phyloP scores from a whole-genome alignment of 768 basidiomycete genomes.

The Russula ochroleuca region DNA sequence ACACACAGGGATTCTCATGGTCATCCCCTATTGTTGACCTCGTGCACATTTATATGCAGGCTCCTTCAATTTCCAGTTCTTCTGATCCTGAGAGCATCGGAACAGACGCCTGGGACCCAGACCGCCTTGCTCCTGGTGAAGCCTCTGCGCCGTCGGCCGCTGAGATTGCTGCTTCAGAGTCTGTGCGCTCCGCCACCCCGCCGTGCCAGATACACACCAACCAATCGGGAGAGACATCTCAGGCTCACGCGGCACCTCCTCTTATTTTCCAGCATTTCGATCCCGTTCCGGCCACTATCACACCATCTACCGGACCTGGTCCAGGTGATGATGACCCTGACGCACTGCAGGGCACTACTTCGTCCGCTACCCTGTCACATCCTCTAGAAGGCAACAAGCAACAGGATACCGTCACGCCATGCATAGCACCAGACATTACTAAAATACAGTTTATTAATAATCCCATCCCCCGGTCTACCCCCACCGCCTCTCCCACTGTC shows the following conservation, averaged over 20 bases:
- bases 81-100: not conserved
- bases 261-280: not conserved
- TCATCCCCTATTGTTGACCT: not conserved
- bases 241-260: not conserved
- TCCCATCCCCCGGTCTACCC: not conserved
- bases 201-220: not conserved
- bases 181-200: not conserved
- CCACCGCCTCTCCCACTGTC: too few species aligned
- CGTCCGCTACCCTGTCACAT: not conserved
- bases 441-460: not conserved
- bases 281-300: not conserved
- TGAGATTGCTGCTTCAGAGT: not conserved
- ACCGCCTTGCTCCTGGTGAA: not conserved
- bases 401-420: not conserved
- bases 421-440: not conserved
- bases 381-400: not conserved
- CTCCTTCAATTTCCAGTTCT: not conserved
- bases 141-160: not conserved
- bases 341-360: not conserved
- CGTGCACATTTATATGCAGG: not conserved
- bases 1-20: not conserved
- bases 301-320: not conserved
- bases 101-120: not conserved
- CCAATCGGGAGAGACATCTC: too few species aligned
- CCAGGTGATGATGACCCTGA: too few species aligned